phyloP scores from a whole-genome alignment of 345 rosid genomes.

The Salix udensis region DNA sequence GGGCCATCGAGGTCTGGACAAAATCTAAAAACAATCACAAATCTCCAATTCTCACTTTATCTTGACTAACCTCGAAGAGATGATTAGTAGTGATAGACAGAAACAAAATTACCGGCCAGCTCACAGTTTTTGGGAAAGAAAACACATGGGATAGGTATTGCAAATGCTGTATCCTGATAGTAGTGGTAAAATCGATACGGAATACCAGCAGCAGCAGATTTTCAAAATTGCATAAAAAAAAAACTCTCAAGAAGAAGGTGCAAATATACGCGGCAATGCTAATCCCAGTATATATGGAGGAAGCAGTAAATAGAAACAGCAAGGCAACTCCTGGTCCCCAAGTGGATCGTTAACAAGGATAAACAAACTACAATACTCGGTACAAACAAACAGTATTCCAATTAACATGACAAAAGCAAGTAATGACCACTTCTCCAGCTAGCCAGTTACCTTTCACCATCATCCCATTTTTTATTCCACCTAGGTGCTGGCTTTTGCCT shows the following conservation, averaged over 20 bases:
- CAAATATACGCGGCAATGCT: slow-evolving; percentile 6
- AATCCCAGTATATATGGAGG: not conserved
- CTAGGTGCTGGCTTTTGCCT: slow-evolving; percentile 45
- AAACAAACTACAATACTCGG: slow-evolving; percentile 4
- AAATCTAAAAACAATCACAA: not conserved
- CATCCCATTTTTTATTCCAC: slow-evolving; percentile 35
- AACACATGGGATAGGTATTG: not conserved
- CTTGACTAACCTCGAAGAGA: not conserved
- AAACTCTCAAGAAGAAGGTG: not conserved
- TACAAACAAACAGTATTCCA: not conserved
- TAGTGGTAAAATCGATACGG: not conserved
- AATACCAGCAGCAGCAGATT: not conserved
- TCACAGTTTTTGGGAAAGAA: not conserved
- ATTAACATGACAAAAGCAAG: not conserved
- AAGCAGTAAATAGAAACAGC: not conserved
- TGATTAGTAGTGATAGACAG: not conserved
- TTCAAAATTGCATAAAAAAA: not conserved
- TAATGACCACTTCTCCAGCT: not conserved
- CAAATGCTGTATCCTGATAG: not conserved
- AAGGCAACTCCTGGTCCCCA: not conserved
- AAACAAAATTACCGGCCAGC: not conserved
- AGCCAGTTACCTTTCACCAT: slow-evolving; percentile 17
- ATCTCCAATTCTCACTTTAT: too few species aligned
- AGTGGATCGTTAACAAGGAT: slow-evolving; percentile 9
- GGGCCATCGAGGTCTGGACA: not conserved